Evolutionary conservation across 139 green algal species (phyloP).

Genomic region (Pleodorina starrii): DNA sequence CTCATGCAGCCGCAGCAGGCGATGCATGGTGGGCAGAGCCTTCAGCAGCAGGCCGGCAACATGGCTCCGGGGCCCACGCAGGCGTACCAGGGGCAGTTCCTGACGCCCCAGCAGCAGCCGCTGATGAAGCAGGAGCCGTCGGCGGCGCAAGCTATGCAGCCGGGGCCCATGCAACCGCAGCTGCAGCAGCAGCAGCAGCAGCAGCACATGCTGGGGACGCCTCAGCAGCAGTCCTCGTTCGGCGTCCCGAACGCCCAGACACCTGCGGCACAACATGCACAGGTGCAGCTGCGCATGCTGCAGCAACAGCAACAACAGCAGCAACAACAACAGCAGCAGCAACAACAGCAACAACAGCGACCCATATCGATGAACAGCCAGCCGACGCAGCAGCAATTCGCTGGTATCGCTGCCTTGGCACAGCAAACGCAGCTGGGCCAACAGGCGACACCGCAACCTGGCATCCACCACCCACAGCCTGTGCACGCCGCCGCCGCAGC

Average conservation of each 20-base stretch:
- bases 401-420: background rate
- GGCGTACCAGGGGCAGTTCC: background rate
- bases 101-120: background rate
- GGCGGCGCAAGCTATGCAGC: no score
- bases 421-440: background rate
- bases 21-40: background rate
- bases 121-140: conserved; percentile 9
- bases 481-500: conserved; percentile 4
- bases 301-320: conserved; percentile 24
- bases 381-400: background rate
- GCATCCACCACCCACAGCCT: conserved; percentile 26
- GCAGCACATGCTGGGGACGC: background rate
- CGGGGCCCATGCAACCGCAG: background rate
- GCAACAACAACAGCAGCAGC: conserved; percentile 8
- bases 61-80: background rate
- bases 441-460: background rate
- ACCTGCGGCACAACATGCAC: background rate
- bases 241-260: background rate
- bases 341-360: conserved; percentile 8
- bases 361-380: background rate
- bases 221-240: conserved; percentile 2
- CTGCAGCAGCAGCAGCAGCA: conserved; percentile 35
- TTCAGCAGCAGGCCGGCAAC: background rate
- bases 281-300: conserved; percentile 14
- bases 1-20: background rate